Percentiles rank a stretch among this genome's conserved stretches.
Conservation (phyloP, 139 green algal species). For the Picochlorum sp. region DNA sequence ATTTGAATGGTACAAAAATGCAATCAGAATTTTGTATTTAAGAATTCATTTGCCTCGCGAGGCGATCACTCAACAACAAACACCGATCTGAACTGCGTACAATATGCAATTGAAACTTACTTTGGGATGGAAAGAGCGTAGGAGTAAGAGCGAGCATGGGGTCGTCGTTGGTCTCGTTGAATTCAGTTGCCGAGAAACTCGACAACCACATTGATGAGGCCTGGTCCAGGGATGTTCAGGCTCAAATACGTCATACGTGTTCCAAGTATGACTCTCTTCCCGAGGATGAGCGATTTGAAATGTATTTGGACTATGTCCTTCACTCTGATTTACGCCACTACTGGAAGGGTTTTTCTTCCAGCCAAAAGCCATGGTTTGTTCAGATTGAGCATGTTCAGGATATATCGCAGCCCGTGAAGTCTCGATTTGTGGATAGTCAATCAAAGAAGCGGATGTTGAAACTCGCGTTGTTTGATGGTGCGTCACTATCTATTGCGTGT, state of each 20-base stretch:
- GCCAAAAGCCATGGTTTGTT: constrained; percentile 48
- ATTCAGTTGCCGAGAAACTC: neutral
- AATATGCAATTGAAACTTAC: no score
- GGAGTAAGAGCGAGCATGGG: no score
- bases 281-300: neutral
- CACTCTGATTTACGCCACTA: neutral
- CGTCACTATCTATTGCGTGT: neutral
- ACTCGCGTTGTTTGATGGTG: neutral
- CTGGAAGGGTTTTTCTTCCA: neutral
- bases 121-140: no score
- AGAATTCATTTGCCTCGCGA: no score
- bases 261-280: neutral
- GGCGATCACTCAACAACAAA: no score
- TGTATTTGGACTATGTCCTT: neutral
- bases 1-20: no score
- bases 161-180: no score
- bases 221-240: neutral
- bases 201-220: neutral
- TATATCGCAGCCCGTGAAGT: constrained; percentile 38
- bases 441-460: neutral
- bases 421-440: constrained; percentile 42
- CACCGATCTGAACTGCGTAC: no score
- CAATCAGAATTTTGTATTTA: no score
- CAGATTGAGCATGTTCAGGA: constrained; percentile 69
- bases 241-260: neutral